These are phyloP conservation scores for Trichoderma sp. DNA, from an alignment of 2,329 filamentous ascomycete species.

Conservation along the genomic window DNA sequence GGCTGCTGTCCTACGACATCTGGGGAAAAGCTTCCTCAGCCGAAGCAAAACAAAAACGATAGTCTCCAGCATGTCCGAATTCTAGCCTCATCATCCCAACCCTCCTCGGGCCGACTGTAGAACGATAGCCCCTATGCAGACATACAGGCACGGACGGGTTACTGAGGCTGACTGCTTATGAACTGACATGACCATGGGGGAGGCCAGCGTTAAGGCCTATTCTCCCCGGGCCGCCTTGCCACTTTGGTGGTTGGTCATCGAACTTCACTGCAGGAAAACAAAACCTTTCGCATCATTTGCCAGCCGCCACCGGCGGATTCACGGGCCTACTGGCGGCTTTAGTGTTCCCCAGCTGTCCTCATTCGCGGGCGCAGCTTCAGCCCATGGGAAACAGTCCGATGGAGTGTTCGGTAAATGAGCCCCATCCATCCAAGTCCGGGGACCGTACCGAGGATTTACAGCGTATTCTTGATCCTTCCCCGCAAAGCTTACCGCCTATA, in stretches of 20 bases:
- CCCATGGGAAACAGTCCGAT: not conserved
- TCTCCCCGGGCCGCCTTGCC: not conserved
- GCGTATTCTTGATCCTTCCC: not conserved
- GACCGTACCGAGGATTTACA: not conserved
- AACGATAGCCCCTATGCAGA: not conserved
- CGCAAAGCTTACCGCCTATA: not conserved
- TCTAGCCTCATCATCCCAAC: not conserved
- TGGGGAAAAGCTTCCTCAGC: not conserved
- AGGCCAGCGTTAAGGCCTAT: not conserved
- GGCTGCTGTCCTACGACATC: not conserved
- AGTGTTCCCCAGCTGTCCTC: not conserved
- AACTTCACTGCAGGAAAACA: not conserved
- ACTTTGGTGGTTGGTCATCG: not conserved
- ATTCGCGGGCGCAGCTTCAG: not conserved
- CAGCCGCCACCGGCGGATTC: not conserved
- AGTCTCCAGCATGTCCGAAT: not conserved
- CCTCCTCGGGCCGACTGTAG: not conserved
- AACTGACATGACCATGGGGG: not conserved
- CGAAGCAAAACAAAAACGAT: not conserved
- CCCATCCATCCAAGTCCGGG: not conserved
- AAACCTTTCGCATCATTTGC: not conserved
- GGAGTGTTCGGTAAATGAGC: not conserved
- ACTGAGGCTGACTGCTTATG: not conserved
- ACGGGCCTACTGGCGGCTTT: not conserved
- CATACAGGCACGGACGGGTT: not conserved